phyloP scores from a whole-genome alignment of 352 stramenopile genomes.

The Phytopythium chamaehyphon region DNA sequence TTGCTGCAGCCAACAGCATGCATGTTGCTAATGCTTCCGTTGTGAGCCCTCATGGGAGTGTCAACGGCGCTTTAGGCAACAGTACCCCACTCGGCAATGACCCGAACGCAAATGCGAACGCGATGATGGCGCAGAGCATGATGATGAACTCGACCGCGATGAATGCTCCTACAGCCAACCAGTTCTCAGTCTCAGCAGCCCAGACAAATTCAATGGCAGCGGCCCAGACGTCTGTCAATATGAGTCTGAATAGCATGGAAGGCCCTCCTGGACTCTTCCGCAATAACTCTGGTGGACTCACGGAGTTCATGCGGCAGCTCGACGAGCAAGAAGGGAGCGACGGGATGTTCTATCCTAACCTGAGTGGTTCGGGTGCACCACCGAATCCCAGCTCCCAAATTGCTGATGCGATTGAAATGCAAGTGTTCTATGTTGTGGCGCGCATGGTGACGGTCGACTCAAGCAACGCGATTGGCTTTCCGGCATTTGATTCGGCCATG shows the following conservation, averaged over 20 bases:
- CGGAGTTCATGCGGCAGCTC: conserved; percentile 76
- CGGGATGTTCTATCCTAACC: conserved; percentile 62
- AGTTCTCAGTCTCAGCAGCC: conserved; percentile 51
- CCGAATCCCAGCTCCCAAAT: conserved; percentile 37
- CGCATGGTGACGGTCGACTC: conserved; percentile 70
- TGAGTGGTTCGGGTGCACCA: conserved; percentile 21
- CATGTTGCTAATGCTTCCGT: conserved; percentile 20
- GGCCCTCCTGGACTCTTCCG: conserved; percentile 66
- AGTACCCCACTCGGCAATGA: conserved; percentile 26
- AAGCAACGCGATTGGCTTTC: conserved; percentile 72
- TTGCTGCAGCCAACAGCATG: conserved; percentile 11
- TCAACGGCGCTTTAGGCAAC: conserved; percentile 14
- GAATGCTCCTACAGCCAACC: conserved; percentile 28
- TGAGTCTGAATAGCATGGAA: conserved; percentile 52
- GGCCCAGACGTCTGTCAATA: conserved; percentile 26
- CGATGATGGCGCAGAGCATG: conserved; percentile 57
- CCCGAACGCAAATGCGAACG: conserved; percentile 19
- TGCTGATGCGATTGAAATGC: conserved; percentile 67
- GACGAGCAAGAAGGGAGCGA: conserved; percentile 65
- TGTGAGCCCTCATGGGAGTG: conserved; percentile 46
- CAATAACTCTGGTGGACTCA: conserved; percentile 67
- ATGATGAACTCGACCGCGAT: conserved; percentile 69
- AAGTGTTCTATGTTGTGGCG: conserved; percentile 79
- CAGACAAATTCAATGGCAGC: conserved; percentile 20
- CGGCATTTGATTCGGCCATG: conserved; percentile 62